phyloP scores from a whole-genome alignment of 1,139 yeast species.

The Chernovozyma sophiae-reginae region DNA sequence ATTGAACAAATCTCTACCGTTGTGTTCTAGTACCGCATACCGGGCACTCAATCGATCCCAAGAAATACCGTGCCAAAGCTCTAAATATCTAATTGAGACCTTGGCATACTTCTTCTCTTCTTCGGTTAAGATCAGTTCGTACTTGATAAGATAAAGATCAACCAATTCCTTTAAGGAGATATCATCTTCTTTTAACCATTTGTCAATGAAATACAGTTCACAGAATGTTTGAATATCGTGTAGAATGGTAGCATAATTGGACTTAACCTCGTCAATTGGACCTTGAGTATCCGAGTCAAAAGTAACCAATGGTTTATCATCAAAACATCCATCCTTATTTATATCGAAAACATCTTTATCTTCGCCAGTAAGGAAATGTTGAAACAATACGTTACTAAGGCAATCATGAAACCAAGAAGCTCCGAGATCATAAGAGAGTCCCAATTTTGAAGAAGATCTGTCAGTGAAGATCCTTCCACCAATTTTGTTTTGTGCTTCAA shows the following conservation, averaged over 20 bases:
- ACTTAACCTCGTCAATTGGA: conserved; percentile 19
- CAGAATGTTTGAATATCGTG: conserved; percentile 58
- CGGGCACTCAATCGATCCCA: conserved; percentile 67
- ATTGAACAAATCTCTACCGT: conserved; percentile 72
- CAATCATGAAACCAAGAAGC: conserved; percentile 92
- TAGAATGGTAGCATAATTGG: conserved; percentile 18
- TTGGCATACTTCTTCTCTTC: conserved; percentile 50
- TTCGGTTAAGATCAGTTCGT: conserved; percentile 43
- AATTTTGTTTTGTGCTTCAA: conserved; percentile 49
- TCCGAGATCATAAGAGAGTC: conserved; percentile 62
- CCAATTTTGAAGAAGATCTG: conserved; percentile 26
- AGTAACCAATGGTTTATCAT: conserved; percentile 44
- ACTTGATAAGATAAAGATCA: conserved; percentile 41
- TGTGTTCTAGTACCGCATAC: conserved; percentile 60
- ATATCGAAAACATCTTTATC: conserved; percentile 22
- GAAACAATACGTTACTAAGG: conserved; percentile 50
- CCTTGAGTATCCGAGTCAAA: conserved; percentile 46
- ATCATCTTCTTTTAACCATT: conserved; percentile 42
- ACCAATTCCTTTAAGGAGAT: conserved; percentile 48
- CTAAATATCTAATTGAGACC: conserved; percentile 53
- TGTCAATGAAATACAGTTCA: conserved; percentile 49
- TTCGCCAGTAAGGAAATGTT: conserved; percentile 17
- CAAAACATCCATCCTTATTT: conserved; percentile 40
- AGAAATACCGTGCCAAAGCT: conserved; percentile 75
- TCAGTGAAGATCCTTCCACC: conserved; percentile 48